A percentile compares a stretch with the other conserved stretches of the same genome.
These are phyloP conservation scores for Acer saccharum DNA, from an alignment of 345 rosid genomes.

Conservation along the genomic window DNA sequence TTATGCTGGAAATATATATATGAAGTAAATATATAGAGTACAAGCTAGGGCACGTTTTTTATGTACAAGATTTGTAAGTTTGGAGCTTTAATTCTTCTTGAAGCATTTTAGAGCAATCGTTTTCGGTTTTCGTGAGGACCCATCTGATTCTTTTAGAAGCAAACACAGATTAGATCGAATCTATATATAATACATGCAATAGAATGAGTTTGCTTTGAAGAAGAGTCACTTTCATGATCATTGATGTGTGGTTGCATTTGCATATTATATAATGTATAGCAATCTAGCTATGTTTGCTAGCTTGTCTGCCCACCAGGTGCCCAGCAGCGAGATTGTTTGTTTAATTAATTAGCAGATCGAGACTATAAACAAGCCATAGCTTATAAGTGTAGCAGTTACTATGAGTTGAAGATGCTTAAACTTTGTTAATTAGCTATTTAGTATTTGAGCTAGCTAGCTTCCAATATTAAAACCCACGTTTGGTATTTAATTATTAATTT, in stretches of 20 bases:
- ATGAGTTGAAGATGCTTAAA: not conserved
- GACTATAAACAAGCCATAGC: no score
- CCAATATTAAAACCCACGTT: not conserved
- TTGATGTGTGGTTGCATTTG: not conserved
- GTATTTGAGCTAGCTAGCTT: not conserved
- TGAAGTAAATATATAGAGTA: not conserved
- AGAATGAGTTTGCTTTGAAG: not conserved
- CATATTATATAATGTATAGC: not conserved
- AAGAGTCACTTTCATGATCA: not conserved
- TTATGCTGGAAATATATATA: not conserved
- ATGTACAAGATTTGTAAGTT: not conserved
- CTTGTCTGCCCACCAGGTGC: not conserved
- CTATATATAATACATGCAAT: not conserved
- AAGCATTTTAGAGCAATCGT: not conserved
- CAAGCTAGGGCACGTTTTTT: not conserved
- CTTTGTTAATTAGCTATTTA: no score
- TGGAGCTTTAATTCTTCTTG: slow-evolving; percentile 5
- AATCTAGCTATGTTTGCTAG: not conserved
- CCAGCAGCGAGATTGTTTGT: not conserved
- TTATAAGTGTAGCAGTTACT: not conserved
- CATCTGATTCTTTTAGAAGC: not conserved
- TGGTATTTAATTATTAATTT: no score
- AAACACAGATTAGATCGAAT: not conserved
- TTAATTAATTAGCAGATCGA: not conserved
- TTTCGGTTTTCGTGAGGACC: not conserved